Evolutionary conservation across 176 grass and related monocot species (phyloP).

Genomic region (Zoysia pacifica): DNA sequence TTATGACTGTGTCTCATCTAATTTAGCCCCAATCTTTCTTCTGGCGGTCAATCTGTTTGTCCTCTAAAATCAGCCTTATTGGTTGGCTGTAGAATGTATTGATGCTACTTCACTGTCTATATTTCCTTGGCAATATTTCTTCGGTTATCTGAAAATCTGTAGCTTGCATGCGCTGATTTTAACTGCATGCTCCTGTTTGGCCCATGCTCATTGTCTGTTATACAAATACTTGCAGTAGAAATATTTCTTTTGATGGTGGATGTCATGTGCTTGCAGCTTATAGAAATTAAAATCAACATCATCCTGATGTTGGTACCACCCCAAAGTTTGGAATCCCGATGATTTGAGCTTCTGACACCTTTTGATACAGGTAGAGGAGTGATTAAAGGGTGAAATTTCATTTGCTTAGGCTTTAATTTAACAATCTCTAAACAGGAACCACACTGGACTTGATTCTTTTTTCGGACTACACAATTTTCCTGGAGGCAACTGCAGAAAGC

Average conservation of each 20-base stretch:
- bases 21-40: slow-evolving; percentile 37
- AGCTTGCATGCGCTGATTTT: slow-evolving; percentile 38
- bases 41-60: slow-evolving; percentile 41
- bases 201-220: slow-evolving; percentile 28
- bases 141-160: slow-evolving; percentile 48
- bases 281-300: slow-evolving; percentile 43
- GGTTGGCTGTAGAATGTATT: slow-evolving; percentile 7
- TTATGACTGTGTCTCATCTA: slow-evolving; percentile 51
- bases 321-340: slow-evolving; percentile 21
- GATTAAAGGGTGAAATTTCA: slow-evolving; percentile 37
- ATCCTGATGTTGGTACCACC: slow-evolving; percentile 53
- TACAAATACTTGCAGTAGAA: slow-evolving; percentile 39
- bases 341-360: slow-evolving; percentile 40
- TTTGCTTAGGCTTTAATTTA: slow-evolving; percentile 50
- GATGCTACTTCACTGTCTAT: slow-evolving; percentile 13
- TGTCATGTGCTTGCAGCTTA: slow-evolving; percentile 35
- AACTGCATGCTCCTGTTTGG: slow-evolving; percentile 41
- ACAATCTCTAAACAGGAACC: slow-evolving; percentile 73
- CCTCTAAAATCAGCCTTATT: slow-evolving; percentile 34
- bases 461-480: slow-evolving; percentile 40
- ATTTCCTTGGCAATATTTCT: slow-evolving; percentile 60
- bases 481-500: slow-evolving; percentile 64
- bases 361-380: slow-evolving; percentile 10
- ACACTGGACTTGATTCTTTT: slow-evolving; percentile 54
- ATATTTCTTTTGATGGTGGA: slow-evolving; percentile 38